A percentile compares a stretch with the other conserved stretches of the same genome.
phyloP scores from a whole-genome alignment of 768 basidiomycete species.

The Collybia sordida region DNA sequence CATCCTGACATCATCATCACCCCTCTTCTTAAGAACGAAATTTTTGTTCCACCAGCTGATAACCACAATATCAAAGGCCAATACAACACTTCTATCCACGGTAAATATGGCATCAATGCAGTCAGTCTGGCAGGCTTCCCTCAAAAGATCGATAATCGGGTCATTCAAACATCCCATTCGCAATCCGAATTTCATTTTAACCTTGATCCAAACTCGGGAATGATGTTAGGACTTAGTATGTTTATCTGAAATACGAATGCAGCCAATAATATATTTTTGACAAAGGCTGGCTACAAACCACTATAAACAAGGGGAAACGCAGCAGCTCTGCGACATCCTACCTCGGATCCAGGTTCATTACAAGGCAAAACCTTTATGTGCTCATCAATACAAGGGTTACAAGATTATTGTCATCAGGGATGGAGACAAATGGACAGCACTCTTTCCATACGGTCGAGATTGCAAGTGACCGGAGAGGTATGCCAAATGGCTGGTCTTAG shows the following conservation, averaged over 20 bases:
- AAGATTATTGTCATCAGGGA: conserved; percentile 16
- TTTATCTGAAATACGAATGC: neutral
- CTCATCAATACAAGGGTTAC: conserved; percentile 23
- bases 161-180: conserved; percentile 14
- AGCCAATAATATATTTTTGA: neutral
- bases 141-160: conserved; percentile 25
- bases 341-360: conserved; percentile 22
- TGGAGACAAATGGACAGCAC: too few relatives aligned
- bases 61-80: conserved; percentile 35
- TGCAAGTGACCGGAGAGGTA: neutral
- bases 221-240: conserved; percentile 27
- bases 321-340: conserved; percentile 32
- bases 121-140: conserved; percentile 33
- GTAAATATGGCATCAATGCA: conserved; percentile 27
- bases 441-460: conserved; percentile 10
- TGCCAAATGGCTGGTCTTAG: neutral
- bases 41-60: conserved; percentile 32
- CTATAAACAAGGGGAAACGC: conserved; percentile 16
- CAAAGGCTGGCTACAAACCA: conserved; percentile 15
- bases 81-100: conserved; percentile 35
- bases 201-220: conserved; percentile 29
- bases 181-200: conserved; percentile 11
- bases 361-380: conserved; percentile 28
- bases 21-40: conserved; percentile 31
- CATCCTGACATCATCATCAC: neutral